A percentile compares a stretch with the other conserved stretches of the same genome.
Conservation (phyloP, 371 early-diverging fungal species). For the Capillidium rhysosporum region DNA sequence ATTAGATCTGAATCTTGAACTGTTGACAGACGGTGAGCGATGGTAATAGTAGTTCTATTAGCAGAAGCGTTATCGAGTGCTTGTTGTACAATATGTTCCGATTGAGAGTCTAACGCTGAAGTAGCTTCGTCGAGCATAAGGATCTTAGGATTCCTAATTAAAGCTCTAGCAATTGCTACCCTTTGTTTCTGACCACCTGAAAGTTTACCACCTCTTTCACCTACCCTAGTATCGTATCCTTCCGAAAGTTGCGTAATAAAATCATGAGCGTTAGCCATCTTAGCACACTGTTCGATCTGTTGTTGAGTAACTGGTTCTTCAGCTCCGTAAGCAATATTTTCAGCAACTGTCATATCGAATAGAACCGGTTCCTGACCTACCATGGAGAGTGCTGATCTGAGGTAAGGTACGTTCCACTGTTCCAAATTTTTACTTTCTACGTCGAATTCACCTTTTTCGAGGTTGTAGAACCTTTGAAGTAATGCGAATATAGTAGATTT, state of each 20-base stretch:
- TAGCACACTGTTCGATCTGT: constrained; percentile 20
- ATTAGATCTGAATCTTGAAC: constrained; percentile 43
- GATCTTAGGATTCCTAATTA: constrained; percentile 44
- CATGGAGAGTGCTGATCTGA: constrained; percentile 30
- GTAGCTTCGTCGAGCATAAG: constrained; percentile 81
- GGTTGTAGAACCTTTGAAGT: constrained; percentile 16
- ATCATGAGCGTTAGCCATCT: constrained; percentile 33
- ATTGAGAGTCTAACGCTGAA: constrained; percentile 54
- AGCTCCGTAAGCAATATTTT: constrained; percentile 51
- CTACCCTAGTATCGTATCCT: constrained; percentile 59
- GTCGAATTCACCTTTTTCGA: neutral
- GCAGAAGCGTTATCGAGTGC: constrained; percentile 32
- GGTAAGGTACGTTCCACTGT: constrained; percentile 31
- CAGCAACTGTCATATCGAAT: constrained; percentile 46
- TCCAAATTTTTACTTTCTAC: constrained; percentile 2
- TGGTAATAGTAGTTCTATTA: constrained; percentile 39
- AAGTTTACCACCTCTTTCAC: constrained; percentile 59
- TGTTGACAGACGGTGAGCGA: constrained; percentile 56
- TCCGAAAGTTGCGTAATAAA: constrained; percentile 51
- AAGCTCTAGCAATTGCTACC: constrained; percentile 45
- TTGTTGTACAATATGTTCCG: constrained; percentile 16
- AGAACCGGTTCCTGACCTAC: constrained; percentile 73
- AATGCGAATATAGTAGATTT: constrained; percentile 37
- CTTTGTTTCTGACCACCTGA: constrained; percentile 44
- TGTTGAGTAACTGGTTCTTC: constrained; percentile 16